Evolutionary conservation across 306 rosid species (phyloP), one percentile per base, ranked within the genome.

Genomic region (Potentilla sterilis): DNA sequence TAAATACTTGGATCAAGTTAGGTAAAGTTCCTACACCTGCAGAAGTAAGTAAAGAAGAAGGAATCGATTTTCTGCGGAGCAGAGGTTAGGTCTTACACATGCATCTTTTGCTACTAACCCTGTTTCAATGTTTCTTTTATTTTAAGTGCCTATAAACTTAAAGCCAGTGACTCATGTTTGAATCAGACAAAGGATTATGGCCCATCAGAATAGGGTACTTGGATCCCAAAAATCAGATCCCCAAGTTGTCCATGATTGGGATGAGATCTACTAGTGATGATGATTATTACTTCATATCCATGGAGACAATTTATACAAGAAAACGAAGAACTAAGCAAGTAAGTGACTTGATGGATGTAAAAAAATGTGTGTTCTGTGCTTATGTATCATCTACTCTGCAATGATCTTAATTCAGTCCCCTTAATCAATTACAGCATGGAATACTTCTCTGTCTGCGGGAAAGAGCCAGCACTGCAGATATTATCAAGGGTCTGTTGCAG

Each of bases 121-220:
- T 78, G 46, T 18, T 21, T 76, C 67, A 32, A 37, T 67, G 35
- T 54, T 51, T 32, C 11, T 32, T 14, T 61, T 9, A 11, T 49
- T 38, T 28, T n/a, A 65, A 28, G 32, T 18, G 14, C 54, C 2
- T 14, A 58, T 73, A 22, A 69, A 68, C 51, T 51, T 74, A 57
- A 70, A 62, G 75, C 83, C 68, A 38, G 80, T 61, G 74, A 77
- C 61, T 67, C 57, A 9, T 46, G 66, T 78, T 75, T 78, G 70
- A 37, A 78, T 80, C 90, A 93, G 98, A 87, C 74, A 79, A 86
- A 77, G 77, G 72, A 51, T 67, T 67, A 67, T 91, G 89, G 92
- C 90, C 96, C 52, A 87, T 91, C 79, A 91, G 96, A 85, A 88
- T 91, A 72, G 98, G 98, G 67, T 87, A 88, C 88, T 79, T 91